Evolutionary conservation across 345 rosid genomes (phyloP), one percentile per base, ranked within the genome.

Genomic region (Populus pruinosa): DNA sequence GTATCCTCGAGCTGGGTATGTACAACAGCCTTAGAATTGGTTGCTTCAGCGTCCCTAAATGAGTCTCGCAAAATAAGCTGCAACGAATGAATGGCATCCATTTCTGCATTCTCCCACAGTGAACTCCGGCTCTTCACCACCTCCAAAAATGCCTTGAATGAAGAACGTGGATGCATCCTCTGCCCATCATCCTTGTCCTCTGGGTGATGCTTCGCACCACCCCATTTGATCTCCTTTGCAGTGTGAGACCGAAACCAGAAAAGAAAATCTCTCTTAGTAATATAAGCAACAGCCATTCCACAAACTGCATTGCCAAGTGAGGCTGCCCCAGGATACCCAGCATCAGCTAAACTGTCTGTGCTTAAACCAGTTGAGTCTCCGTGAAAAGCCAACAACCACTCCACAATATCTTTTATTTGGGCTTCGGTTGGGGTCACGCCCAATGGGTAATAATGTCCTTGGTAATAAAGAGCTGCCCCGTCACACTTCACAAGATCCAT

Each of bases 161-260:
- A 96, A 41, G 96, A 96, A 65, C 98, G 93, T 1, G 98, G 99
- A 84, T 94, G 93, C 99, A 96, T 96, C 83, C 97, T 88, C 79
- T 88, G 96, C 17, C 97, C 93, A 77, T 94, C 98, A 82, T 96
- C 99, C 85, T 92, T 94, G 76, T 96, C 97, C 89, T 88, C 92
- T 0, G 98, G 99, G 66, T 96, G 97, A 78, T 96, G 99, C 88
- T 96, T 96, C 70, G 98, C 99, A 29, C 99, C 99, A 79, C 99
- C 98, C 99, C 99, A 96, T 80, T 96, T 96, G 79, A 94, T 79
- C 87, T 96, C 99, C 81, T 96, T 91, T n/a, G 84, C 99, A 0
- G 98, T 89, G 53, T 96, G 97, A 80, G 99, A 96, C 25, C 99
- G 90, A 74, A 96, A 96, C 99, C 99, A 96, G 86, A 96, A 96